Base-by-base conservation (phyloP, 495 filamentous ascomycete genomes). In the Hypoxylon trugodes region DNA sequence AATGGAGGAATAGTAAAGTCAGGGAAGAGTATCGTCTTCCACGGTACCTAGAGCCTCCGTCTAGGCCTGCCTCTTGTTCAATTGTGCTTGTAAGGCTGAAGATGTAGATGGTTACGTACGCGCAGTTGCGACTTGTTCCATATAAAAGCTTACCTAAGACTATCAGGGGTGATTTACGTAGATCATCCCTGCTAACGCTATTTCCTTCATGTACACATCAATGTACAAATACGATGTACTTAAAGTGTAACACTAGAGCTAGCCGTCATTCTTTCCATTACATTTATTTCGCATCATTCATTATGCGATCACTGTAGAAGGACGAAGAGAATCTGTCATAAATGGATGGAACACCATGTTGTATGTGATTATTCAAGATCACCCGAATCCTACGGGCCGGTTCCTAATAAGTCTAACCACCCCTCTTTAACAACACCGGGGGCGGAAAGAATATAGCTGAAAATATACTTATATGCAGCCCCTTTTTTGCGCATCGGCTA, bases 1-100 rank as follows among this genome's bases (percentile, higher is more conserved):
- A n/a, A 38, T 7, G 7, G 24, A 18, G 22, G 0, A 21, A 51
- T 24, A n/a, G n/a, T 26, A 38, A 65, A 24, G 18, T 13, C 59
- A 15, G 9, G 25, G 2, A 9, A 9, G 45, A 24, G 8, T 8
- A 46, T 5, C 15, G n/a, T 51, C 76, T 81, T 55, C 74, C 69
- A 43, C 74, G 69, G 10, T 56, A 71, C 12, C 59, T 38, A 46
- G 69, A 71, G 51, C 74, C 37, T 60, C 47, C 15, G 72, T 18
- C 73, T 74, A 72, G 77, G 77, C 24, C 43, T 66, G 59, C 28
- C 19, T 28, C 45, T 43, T 42, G 38, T 22, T 32, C 26, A 47
- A 49, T 61, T 40, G 38, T 47, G 26, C 1, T 43, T 58, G 43
- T 56, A 46, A 45, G 55, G 64, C 56, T 57, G 60, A 61, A 32